phyloP scores from a whole-genome alignment of 768 basidiomycete species.

The Leucocoprinus birnbaumii region DNA sequence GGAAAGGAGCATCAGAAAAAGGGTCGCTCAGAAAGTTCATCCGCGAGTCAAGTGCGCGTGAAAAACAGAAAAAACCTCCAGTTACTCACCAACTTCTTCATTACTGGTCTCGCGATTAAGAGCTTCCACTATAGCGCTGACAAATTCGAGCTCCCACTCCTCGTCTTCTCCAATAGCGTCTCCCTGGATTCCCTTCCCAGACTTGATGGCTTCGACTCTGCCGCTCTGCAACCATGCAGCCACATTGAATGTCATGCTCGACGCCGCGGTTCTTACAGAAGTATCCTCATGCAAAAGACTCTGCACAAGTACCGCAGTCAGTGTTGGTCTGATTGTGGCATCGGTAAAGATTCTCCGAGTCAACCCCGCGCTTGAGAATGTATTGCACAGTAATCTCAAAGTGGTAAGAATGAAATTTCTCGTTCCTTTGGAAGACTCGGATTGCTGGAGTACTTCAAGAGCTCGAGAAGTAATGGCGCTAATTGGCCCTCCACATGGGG shows the following conservation, averaged over 20 bases:
- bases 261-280: conserved; percentile 72
- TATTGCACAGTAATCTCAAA: conserved; percentile 68
- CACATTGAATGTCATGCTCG: conserved; percentile 78
- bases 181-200: conserved; percentile 23
- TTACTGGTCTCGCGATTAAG: conserved; percentile 64
- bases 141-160: conserved; percentile 86
- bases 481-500: conserved; percentile 34
- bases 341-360: conserved; percentile 31
- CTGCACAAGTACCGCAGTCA: conserved; percentile 60
- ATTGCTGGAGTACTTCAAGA: conserved; percentile 25
- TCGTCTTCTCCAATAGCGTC: conserved; percentile 44
- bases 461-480: conserved; percentile 44
- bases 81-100: conserved; percentile 75
- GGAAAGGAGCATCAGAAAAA: background rate
- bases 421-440: conserved; percentile 23
- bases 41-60: conserved; percentile 2
- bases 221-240: conserved; percentile 63
- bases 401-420: conserved; percentile 65
- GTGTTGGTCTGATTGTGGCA: conserved; percentile 22
- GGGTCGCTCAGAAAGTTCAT: too few species aligned
- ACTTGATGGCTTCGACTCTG: conserved; percentile 40
- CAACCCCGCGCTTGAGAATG: conserved; percentile 52
- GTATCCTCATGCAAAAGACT: conserved; percentile 68
- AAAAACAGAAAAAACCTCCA: background rate
- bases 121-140: conserved; percentile 82